phyloP scores from a whole-genome alignment of 345 rosid genomes.

The Citrus inodora region DNA sequence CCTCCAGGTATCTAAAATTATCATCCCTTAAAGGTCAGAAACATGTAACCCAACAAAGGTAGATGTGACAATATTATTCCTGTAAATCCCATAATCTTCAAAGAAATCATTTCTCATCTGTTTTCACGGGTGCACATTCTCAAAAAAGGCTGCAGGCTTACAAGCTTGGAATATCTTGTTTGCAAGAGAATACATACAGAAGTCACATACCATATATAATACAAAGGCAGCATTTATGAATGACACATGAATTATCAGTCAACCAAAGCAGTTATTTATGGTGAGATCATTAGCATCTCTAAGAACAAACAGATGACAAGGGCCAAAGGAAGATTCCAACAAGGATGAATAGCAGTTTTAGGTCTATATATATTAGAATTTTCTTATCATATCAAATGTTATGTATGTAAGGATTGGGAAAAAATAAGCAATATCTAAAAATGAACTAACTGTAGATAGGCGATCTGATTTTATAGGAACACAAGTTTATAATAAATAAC shows the following conservation, averaged over 20 bases:
- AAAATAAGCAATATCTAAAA: background rate
- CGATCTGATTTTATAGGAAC: background rate
- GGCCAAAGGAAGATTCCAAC: background rate
- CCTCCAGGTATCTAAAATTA: slow-evolving; percentile 82
- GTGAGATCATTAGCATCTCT: background rate
- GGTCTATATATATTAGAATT: too few relatives aligned
- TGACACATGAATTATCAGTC: background rate
- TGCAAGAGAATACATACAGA: background rate
- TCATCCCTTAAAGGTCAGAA: background rate
- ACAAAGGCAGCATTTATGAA: background rate
- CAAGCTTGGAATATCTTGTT: background rate
- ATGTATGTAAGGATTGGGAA: background rate
- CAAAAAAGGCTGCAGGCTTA: background rate
- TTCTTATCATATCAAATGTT: background rate
- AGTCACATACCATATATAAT: background rate
- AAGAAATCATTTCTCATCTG: background rate
- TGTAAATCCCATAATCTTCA: background rate
- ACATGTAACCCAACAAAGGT: background rate
- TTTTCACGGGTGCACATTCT: background rate
- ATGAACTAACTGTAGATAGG: background rate
- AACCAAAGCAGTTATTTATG: background rate
- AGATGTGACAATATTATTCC: background rate
- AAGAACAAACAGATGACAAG: background rate
- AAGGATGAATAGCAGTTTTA: background rate
- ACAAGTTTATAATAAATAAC: slow-evolving; percentile 26